Evolutionary conservation across 2,329 filamentous ascomycete species (phyloP), one percentile per base, ranked within the genome.

Genomic region (Rhinocladiella mackenziei): DNA sequence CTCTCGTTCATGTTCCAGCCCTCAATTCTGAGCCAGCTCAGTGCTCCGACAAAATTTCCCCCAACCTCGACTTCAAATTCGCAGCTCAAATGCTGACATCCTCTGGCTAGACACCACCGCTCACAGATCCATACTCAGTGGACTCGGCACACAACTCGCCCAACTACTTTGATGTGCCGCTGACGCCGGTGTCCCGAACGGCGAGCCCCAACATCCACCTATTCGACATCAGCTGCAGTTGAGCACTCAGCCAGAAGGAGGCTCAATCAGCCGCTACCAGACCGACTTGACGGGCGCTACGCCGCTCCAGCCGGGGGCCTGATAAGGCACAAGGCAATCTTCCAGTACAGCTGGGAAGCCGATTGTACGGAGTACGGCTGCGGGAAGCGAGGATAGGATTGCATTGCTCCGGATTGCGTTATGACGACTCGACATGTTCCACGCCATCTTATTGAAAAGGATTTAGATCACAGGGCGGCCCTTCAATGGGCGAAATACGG

Each of bases 71-170:
- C 15, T 30, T 38, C 34, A 20, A 26, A 20, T 44, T 42, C 28
- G 35, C 46, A 46, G 47, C 43, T 45, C 42, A 45, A 36, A 51
- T 39, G 47, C 57, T 56, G 53, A 57, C 53, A 32, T 51, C 38
- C 17, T 51, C 42, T 48, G 43, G 44, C 44, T 46, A 67, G 63
- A 67, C 65, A 55, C 63, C 63, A 53, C 56, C 62, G 39, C 54
- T 64, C 51, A 60, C 61, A 50, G 57, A 63, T 58, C 57, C 62
- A 38, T 66, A 65, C 43, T 58, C 64, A 30, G 63, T 67, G 53
- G 65, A 67, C 45, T 68, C 66, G 41, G 59, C 65, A 37, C 65
- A 65, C 14, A 67, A 65, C n/a, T 70, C 69, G 31, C 63, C 64
- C 41, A 58, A 60, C 30, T 65, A 65, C 35, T 61, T 63, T 44